A percentile compares a stretch with the other conserved stretches of the same genome.
These are phyloP conservation scores for Dacryopinax primogenitus DNA, from an alignment of 768 basidiomycete species.

Conservation along the genomic window DNA sequence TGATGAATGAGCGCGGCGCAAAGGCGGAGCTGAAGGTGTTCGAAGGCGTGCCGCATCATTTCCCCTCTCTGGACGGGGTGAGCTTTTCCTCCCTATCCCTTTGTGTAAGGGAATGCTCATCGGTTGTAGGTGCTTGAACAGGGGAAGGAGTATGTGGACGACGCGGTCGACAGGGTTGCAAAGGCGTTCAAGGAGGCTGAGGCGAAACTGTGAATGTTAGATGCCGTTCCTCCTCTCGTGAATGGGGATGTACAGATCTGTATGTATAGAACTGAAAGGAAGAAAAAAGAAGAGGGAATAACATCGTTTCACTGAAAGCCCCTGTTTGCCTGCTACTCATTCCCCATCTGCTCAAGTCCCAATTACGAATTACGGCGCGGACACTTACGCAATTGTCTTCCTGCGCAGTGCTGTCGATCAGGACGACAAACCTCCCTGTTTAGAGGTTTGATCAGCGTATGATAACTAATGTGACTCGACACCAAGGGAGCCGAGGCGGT, in stretches of 20 bases:
- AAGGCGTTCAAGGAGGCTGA: background rate
- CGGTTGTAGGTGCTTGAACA: background rate
- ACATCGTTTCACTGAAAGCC: background rate
- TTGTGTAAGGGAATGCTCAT: background rate
- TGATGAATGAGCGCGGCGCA: conserved; percentile 41
- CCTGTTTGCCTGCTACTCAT: too few relatives aligned
- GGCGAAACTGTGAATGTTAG: background rate
- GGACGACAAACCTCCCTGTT: too few relatives aligned
- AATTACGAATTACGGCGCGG: too few relatives aligned
- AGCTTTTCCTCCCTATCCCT: background rate
- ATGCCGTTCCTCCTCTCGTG: too few relatives aligned
- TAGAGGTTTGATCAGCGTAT: too few relatives aligned
- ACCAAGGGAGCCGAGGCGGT: too few relatives aligned
- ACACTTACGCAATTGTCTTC: too few relatives aligned
- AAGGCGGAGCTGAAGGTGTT: conserved; percentile 45
- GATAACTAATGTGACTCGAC: too few relatives aligned
- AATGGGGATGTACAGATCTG: too few relatives aligned
- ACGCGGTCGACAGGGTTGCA: background rate
- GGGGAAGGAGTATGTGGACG: conserved; percentile 7
- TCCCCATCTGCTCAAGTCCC: too few relatives aligned
- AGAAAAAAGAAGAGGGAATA: background rate
- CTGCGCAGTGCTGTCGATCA: too few relatives aligned
- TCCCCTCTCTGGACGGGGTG: conserved; percentile 6
- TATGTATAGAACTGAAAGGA: background rate
- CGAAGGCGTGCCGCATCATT: conserved; percentile 36